These are phyloP conservation scores for Exophiala alcalophila DNA, from an alignment of 2,329 filamentous ascomycete species.

Conservation along the genomic window DNA sequence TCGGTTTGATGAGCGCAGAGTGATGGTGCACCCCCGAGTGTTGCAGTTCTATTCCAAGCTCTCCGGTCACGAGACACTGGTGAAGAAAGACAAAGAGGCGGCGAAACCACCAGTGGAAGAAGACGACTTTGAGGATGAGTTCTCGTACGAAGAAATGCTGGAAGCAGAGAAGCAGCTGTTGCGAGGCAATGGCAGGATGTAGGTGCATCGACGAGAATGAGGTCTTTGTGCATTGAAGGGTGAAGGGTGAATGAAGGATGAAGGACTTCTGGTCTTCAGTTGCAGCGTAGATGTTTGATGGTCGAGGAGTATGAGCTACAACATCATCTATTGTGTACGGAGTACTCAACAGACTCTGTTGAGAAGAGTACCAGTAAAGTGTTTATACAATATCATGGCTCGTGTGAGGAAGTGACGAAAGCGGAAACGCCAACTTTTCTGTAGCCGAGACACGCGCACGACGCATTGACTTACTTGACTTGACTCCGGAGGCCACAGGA, in stretches of 20 bases:
- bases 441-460: too few relatives aligned
- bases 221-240: too few relatives aligned
- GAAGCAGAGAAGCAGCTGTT: slow-evolving; percentile 18
- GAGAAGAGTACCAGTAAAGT: too few relatives aligned
- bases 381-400: slow-evolving; percentile 1
- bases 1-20: slow-evolving; percentile 82
- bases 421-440: slow-evolving; percentile 13
- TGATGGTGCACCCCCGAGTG: slow-evolving; percentile 90
- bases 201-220: neutral
- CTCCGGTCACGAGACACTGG: slow-evolving; percentile 63
- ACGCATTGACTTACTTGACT: too few relatives aligned
- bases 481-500: too few relatives aligned
- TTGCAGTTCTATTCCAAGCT: slow-evolving; percentile 80
- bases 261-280: too few relatives aligned
- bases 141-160: slow-evolving; percentile 27
- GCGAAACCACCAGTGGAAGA: slow-evolving; percentile 21
- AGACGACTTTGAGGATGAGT: slow-evolving; percentile 49
- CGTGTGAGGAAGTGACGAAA: slow-evolving; percentile 18
- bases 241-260: too few relatives aligned
- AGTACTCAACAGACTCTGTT: too few relatives aligned
- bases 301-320: too few relatives aligned
- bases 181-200: slow-evolving; percentile 4
- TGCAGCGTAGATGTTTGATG: too few relatives aligned
- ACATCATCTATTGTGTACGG: too few relatives aligned
- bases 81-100: slow-evolving; percentile 32